phyloP scores from a whole-genome alignment of 371 early-diverging fungal species.

The Mucor circinelloides region DNA sequence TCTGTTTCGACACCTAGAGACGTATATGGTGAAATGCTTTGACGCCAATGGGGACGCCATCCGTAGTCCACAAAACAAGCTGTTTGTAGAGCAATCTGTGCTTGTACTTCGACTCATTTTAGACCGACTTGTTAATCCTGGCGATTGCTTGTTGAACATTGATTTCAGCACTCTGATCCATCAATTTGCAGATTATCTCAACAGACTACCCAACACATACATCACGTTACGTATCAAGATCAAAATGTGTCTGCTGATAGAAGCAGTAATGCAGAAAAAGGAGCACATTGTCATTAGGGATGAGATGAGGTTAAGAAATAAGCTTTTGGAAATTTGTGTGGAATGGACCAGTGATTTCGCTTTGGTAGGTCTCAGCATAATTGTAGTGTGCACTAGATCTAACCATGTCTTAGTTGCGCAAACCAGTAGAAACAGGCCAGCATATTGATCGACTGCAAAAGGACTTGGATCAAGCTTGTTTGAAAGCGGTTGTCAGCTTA shows the following conservation, averaged over 20 bases:
- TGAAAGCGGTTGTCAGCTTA: conserved; percentile 81
- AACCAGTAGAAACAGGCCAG: conserved; percentile 24
- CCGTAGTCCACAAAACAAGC: conserved; percentile 74
- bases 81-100: conserved; percentile 87
- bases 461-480: conserved; percentile 80
- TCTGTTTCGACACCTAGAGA: conserved; percentile 74
- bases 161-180: conserved; percentile 81
- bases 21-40: conserved; percentile 71
- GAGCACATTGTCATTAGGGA: conserved; percentile 78
- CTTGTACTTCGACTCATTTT: conserved; percentile 80
- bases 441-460: conserved; percentile 65
- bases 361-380: conserved; percentile 35
- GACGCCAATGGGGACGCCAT: conserved; percentile 68
- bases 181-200: conserved; percentile 77
- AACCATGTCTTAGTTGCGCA: conserved; percentile 15
- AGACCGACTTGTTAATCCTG: conserved; percentile 73
- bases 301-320: conserved; percentile 82
- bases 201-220: conserved; percentile 62
- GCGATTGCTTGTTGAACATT: conserved; percentile 72
- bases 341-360: conserved; percentile 87
- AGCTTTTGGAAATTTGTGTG: conserved; percentile 73
- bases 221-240: conserved; percentile 79
- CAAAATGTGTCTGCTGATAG: conserved; percentile 82
- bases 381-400: not conserved
- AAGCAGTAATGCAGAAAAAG: conserved; percentile 78